Evolutionary conservation across 768 basidiomycete genomes (phyloP), one percentile per base, ranked within the genome.

Genomic region (Phylloporus sp.): DNA sequence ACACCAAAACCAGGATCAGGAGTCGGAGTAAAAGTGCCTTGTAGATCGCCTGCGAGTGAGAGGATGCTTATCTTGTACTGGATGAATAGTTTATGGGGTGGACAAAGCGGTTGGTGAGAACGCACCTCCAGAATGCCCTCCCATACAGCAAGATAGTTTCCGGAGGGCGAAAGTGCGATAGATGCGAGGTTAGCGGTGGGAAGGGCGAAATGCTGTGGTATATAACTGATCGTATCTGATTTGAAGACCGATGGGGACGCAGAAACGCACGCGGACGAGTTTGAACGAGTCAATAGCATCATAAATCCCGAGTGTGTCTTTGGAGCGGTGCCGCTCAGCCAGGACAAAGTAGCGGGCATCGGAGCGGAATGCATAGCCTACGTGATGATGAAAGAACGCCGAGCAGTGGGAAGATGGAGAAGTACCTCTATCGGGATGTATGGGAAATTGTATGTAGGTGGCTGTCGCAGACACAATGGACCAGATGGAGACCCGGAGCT

Each of bases 401-500:
- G 13, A 36, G 11, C 22, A n/a, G 42, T 8, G 18, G 36, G 23
- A 31, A 22, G 24, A 22, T 34, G 31, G 24, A 7, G 16, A 46
- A 12, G 42, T 67, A 89, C 90, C 90, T 80, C 77, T 79, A 61
- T 88, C 88, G 29, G 85, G 83, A 67, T 91, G 83, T 27, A 92
- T 77, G 20, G 91, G 91, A 65, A 82, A 89, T 63, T 94, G 91
- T 29, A 95, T 90, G 59, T 92, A 85, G 0, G 81, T 88, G n/a
- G 88, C 84, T 6, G 73, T 69, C 22, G 87, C 88, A 1, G 82
- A 85, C 2, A 81, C 71, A 23, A 95, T 72, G 12, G 90, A 92
- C 87, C 93, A 94, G 39, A 95, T 73, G 2, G 91, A 88, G 11
- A 95, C 80, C 47, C 92, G 79, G 39, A 95, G 78, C 94, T 97